Conservation (phyloP, 495 filamentous ascomycete genomes). For the Neurospora sp. region DNA sequence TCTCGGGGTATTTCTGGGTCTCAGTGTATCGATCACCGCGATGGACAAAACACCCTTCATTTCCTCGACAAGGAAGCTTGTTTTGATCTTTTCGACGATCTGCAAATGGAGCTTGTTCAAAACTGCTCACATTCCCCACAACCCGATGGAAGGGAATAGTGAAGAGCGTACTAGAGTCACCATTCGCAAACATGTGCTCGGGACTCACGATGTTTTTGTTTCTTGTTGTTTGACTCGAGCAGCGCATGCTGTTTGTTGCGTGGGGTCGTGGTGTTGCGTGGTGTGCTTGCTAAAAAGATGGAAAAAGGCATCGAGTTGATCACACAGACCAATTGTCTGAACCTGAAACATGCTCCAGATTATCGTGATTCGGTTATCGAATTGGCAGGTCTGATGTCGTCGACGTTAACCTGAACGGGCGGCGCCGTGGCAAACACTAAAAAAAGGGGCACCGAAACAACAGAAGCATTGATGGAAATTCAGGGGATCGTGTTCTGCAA, state of each 20-base stretch:
- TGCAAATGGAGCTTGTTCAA: not conserved
- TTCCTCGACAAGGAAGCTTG: not conserved
- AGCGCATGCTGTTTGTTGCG: not conserved
- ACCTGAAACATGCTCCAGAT: not conserved
- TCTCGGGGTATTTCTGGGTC: not conserved
- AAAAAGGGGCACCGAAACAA: not conserved
- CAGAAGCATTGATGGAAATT: not conserved
- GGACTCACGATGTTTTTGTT: not conserved
- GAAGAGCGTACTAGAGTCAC: not conserved
- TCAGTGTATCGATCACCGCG: not conserved
- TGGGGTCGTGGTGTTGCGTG: not conserved
- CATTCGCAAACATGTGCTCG: not conserved
- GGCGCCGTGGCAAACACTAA: not conserved
- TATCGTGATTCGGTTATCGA: not conserved
- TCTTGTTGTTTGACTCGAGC: not conserved
- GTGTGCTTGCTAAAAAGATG: not conserved
- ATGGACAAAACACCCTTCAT: not conserved
- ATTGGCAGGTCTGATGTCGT: not conserved
- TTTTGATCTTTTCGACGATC: not conserved
- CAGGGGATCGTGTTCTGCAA: not conserved
- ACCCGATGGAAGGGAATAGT: not conserved
- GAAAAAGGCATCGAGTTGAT: not conserved
- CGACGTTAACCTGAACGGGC: not conserved
- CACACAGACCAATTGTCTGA: not conserved
- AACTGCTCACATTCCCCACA: not conserved